Evolutionary conservation across 2,329 filamentous ascomycete genomes (phyloP).

Genomic region (Hansfordia pulvinata): DNA sequence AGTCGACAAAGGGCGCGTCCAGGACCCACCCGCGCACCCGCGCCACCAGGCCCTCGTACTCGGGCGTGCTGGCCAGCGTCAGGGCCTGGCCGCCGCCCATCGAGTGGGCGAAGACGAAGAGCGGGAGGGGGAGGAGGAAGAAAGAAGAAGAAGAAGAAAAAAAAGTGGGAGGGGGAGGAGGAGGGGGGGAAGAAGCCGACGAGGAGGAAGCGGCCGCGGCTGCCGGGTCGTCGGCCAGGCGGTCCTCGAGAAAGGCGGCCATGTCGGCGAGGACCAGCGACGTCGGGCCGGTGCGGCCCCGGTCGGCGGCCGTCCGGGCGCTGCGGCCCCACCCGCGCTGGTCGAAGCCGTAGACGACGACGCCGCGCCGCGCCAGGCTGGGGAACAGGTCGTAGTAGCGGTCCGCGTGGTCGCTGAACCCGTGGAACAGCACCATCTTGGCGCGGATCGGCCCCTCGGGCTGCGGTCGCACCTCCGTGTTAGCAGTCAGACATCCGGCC

Average conservation of each 20-base stretch:
- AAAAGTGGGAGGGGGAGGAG: no score
- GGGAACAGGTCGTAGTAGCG: constrained; percentile 66
- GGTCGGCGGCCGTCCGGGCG: constrained; percentile 44
- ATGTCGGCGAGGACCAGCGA: constrained; percentile 62
- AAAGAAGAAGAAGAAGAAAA: no score
- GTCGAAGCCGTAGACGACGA: constrained; percentile 68
- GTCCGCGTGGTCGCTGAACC: constrained; percentile 77
- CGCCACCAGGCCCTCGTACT: constrained; percentile 38
- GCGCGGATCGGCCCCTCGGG: constrained; percentile 46
- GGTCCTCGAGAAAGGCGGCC: constrained; percentile 54
- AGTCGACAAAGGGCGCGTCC: constrained; percentile 67
- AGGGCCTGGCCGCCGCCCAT: constrained; percentile 80
- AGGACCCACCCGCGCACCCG: constrained; percentile 61
- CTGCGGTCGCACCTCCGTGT: no score
- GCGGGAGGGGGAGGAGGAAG: no score
- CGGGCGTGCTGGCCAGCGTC: constrained; percentile 36
- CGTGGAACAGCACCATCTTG: constrained; percentile 72
- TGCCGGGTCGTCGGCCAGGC: constrained; percentile 30
- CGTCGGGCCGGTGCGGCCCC: constrained; percentile 64
- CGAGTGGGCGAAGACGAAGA: constrained; percentile 82
- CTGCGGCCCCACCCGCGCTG: constrained; percentile 82
- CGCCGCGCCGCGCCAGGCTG: constrained; percentile 53
- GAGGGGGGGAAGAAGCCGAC: no score
- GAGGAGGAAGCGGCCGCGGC: no score
- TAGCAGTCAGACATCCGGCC: constrained; percentile 3